A percentile compares a stretch with the other conserved stretches of the same genome.
Evolutionary conservation across 352 stramenopile genomes (phyloP).

Genomic region (Thalassiosira ordinaria): DNA sequence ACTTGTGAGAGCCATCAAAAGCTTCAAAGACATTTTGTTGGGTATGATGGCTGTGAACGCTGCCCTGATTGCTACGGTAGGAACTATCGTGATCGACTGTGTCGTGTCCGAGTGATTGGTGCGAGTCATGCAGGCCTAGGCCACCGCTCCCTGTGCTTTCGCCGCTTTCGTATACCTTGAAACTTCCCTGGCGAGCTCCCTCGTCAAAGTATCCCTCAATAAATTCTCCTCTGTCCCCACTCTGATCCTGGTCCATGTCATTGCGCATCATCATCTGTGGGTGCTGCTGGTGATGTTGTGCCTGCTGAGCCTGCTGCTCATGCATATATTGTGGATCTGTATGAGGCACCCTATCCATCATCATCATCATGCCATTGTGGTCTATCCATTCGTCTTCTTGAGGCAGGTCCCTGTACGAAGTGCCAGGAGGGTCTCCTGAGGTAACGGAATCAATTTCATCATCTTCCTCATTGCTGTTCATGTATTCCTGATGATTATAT

Average conservation of each 20-base stretch:
- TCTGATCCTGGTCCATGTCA: too few relatives aligned
- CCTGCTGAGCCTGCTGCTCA: neutral
- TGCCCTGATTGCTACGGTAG: neutral
- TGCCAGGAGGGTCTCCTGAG: conserved; percentile 51
- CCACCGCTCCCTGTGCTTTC: conserved; percentile 5
- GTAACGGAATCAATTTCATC: conserved; percentile 31
- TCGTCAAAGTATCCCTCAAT: neutral
- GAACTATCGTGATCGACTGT: too few relatives aligned
- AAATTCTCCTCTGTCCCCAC: neutral
- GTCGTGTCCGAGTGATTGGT: neutral
- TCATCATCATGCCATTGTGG: neutral
- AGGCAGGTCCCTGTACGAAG: conserved; percentile 51
- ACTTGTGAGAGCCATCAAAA: neutral
- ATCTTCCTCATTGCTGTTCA: too few relatives aligned
- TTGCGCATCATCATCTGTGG: too few relatives aligned
- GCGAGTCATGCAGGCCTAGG: neutral
- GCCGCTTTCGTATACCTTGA: conserved; percentile 27
- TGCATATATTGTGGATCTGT: neutral
- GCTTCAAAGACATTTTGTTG: neutral
- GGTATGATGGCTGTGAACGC: neutral
- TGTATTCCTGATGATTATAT: too few relatives aligned
- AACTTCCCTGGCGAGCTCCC: neutral
- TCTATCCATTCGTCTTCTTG: conserved; percentile 17
- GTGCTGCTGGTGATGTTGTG: neutral
- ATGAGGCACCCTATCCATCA: too few relatives aligned